Conservation (phyloP, 495 filamentous ascomycete species). For the Acidiella bohemica region DNA sequence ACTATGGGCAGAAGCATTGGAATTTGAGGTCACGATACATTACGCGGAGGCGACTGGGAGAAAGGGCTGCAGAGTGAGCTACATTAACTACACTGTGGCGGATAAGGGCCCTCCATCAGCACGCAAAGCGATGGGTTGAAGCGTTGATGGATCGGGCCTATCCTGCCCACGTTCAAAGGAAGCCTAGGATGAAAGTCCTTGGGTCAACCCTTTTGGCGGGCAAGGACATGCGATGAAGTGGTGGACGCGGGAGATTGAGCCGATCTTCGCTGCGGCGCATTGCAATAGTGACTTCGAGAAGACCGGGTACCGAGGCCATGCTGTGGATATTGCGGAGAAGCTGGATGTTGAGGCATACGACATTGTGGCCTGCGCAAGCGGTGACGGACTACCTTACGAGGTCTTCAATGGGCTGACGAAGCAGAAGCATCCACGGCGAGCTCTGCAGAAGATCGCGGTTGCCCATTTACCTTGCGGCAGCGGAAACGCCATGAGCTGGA, state of each 20-base stretch:
- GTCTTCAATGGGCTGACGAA: constrained; percentile 85
- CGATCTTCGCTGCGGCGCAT: constrained; percentile 69
- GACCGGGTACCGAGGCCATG: constrained; percentile 64
- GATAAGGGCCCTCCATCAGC: constrained; percentile 27
- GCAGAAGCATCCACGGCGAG: constrained; percentile 57
- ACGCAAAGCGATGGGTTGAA: constrained; percentile 45
- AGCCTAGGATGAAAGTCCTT: constrained; percentile 73
- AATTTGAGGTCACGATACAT: constrained; percentile 53
- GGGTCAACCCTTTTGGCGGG: constrained; percentile 82
- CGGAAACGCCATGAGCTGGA: constrained; percentile 88
- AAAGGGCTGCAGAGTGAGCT: constrained; percentile 41
- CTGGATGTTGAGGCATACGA: constrained; percentile 73
- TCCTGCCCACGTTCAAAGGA: constrained; percentile 45
- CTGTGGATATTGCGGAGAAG: constrained; percentile 59
- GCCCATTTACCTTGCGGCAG: constrained; percentile 84
- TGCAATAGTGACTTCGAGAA: constrained; percentile 64
- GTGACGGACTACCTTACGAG: constrained; percentile 83
- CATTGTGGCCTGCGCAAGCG: constrained; percentile 76
- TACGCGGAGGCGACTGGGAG: constrained; percentile 50
- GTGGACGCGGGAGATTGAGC: constrained; percentile 63
- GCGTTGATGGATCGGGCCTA: constrained; percentile 58
- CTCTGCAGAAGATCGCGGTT: constrained; percentile 66
- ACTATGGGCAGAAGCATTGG: constrained; percentile 59
- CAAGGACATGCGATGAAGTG: constrained; percentile 61
- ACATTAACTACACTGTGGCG: constrained; percentile 47